Percentiles rank a stretch among this genome's conserved stretches.
Evolutionary conservation across 192 early-diverging fungal genomes (phyloP).

Genomic region (Backusella parvicylindrica): DNA sequence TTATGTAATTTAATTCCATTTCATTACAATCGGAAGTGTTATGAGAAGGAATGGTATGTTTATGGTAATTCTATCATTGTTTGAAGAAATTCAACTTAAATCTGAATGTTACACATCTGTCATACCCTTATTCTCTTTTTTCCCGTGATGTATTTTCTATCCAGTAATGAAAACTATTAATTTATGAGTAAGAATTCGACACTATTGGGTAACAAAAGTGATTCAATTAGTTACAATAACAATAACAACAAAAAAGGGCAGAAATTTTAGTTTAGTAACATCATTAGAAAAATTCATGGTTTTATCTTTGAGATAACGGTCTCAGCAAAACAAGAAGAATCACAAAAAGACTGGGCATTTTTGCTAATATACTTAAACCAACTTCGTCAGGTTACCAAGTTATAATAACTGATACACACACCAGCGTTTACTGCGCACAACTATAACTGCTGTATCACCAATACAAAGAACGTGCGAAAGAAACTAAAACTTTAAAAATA

Average conservation of each 20-base stretch:
- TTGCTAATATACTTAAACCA: neutral
- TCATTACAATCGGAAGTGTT: neutral
- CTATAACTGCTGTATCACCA: neutral
- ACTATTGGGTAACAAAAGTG: neutral
- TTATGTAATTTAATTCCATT: neutral
- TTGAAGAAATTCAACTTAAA: neutral
- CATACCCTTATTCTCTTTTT: neutral
- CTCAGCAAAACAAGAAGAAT: neutral
- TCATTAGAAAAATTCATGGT: neutral
- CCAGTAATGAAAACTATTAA: neutral
- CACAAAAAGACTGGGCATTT: neutral
- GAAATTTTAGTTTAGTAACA: neutral
- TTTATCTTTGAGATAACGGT: neutral
- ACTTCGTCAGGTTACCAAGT: conserved; percentile 2
- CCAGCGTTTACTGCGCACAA: neutral
- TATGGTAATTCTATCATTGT: neutral
- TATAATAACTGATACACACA: conserved; percentile 3
- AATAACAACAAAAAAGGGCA: neutral
- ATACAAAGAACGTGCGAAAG: neutral
- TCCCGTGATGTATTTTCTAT: neutral
- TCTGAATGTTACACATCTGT: neutral
- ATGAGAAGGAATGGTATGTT: neutral
- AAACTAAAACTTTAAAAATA: neutral
- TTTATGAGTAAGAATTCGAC: neutral
- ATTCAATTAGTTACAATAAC: too few relatives aligned